Evolutionary conservation across 108 stramenopile species (phyloP).

Genomic region (Heterococcus sp.): DNA sequence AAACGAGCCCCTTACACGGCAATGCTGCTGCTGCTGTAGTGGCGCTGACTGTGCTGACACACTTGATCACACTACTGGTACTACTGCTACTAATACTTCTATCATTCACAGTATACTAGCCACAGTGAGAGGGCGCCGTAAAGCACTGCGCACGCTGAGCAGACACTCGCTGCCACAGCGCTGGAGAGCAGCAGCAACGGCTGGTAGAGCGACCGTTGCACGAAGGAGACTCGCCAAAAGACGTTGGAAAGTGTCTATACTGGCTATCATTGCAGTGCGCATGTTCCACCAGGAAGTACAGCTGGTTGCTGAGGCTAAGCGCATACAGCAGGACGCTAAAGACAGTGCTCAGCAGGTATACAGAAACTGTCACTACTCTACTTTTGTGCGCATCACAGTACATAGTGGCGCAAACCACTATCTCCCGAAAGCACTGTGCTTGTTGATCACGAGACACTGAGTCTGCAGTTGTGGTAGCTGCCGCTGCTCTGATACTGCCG

Average conservation of each 20-base stretch:
- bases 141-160: not conserved
- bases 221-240: not conserved
- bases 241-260: not conserved
- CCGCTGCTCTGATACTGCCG: no score
- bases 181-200: not conserved
- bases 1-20: no score
- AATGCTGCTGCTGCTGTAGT: no score
- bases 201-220: not conserved
- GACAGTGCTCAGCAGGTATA: not conserved
- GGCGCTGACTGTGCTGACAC: no score
- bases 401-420: no score
- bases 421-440: no score
- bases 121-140: not conserved
- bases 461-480: no score
- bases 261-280: not conserved
- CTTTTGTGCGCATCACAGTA: no score
- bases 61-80: no score
- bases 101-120: not conserved
- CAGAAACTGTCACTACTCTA: no score
- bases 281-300: not conserved
- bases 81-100: no score
- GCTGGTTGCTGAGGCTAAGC: not conserved
- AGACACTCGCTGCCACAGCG: not conserved
- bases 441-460: no score
- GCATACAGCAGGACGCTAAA: not conserved